Evolutionary conservation across 139 green algal genomes (phyloP), one percentile per base, ranked within the genome.

Genomic region (Picochlorum sp.): DNA sequence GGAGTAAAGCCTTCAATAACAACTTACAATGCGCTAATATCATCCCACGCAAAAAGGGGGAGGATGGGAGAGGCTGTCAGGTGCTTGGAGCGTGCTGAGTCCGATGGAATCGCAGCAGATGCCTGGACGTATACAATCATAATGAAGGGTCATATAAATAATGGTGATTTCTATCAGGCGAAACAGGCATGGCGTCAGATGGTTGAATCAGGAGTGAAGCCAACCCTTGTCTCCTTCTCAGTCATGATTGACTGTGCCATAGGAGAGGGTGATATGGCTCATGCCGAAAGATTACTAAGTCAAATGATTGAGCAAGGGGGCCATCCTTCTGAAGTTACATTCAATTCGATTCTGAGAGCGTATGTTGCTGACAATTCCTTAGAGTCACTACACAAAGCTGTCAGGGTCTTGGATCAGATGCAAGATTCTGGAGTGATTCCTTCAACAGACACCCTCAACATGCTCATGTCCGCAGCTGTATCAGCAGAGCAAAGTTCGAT

Each of bases 261-360:
- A 56, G 86, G 87, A 67, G 72, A 83, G n/a, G 86, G 85, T 2
- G 78, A 84, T 50, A 84, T 83, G 79, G 70, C 80, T 49, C 65
- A 81, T 11, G 77, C 77, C 4, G 50, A 61, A 2, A 34, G 50
- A 26, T 38, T 77, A 14, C 56, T 84, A 16, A 21, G 67, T 15
- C 50, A 34, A 13, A 81, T 83, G 66, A 16, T 59, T 23, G 60
- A 61, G 3, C 45, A 83, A 62, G 82, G 88, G 1, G 79, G 91
- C 2, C 56, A 81, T 24, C 85, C 88, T 30, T 84, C 84, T 4
- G 66, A 87, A 49, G 71, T 84, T 54, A 91, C 85, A 1, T 94
- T 85, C 75, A 94, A 94, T 77, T 85, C 81, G 4, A 74, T 92
- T 24, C 86, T 95, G 52, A 87, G 88, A 9, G 81, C 81, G 2